Percentiles rank a stretch among this genome's conserved stretches.
Evolutionary conservation across 139 green algal genomes (phyloP).

Genomic region (Chlorella vulgaris): DNA sequence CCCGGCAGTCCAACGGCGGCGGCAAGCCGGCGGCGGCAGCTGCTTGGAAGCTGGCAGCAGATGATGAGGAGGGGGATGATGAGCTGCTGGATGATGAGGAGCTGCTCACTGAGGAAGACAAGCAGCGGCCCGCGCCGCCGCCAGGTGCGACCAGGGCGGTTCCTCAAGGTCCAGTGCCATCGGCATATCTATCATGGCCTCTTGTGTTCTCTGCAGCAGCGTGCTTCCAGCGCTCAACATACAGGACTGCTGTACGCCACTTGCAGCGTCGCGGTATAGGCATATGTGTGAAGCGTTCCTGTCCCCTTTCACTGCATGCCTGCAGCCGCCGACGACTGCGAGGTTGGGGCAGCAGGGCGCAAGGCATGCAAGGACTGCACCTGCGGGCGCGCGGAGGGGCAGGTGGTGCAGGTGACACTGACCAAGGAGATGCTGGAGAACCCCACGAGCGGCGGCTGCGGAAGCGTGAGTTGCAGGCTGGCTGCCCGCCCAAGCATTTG

Average conservation of each 20-base stretch:
- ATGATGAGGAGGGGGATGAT: slow-evolving; percentile 19
- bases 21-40: slow-evolving; percentile 23
- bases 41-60: slow-evolving; percentile 9
- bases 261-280: too few relatives aligned
- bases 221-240: too few relatives aligned
- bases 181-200: too few relatives aligned
- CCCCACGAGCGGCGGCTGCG: slow-evolving; percentile 84
- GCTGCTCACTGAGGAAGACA: slow-evolving; percentile 91
- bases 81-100: slow-evolving; percentile 90
- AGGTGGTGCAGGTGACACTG: slow-evolving; percentile 61
- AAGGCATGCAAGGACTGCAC: slow-evolving; percentile 98
- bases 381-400: slow-evolving; percentile 78
- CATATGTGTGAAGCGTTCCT: background rate
- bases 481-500: too few relatives aligned
- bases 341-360: slow-evolving; percentile 51
- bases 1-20: background rate
- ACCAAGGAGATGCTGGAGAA: slow-evolving; percentile 93
- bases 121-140: slow-evolving; percentile 46
- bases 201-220: too few relatives aligned
- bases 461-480: slow-evolving; percentile 69
- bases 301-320: background rate
- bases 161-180: background rate
- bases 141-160: slow-evolving; percentile 9
- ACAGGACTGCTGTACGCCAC: too few relatives aligned
- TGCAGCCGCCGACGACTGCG: slow-evolving; percentile 62